phyloP scores from a whole-genome alignment of 2,329 filamentous ascomycete genomes.

The Cyanodermella asteris region DNA sequence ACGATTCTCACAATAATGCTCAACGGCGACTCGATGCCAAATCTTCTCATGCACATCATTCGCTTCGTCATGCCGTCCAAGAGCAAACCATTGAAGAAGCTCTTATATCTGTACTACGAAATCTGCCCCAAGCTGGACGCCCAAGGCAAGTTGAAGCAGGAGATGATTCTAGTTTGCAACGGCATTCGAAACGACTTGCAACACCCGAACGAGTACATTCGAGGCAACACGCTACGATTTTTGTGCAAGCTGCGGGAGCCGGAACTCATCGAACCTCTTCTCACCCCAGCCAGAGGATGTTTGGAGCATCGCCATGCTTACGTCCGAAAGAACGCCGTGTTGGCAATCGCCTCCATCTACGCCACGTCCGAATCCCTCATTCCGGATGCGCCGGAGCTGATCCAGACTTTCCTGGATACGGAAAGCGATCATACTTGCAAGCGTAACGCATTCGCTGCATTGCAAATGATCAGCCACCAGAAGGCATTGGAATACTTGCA shows the following conservation, averaged over 20 bases:
- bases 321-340: slow-evolving; percentile 94
- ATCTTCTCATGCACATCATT: slow-evolving; percentile 97
- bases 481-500: slow-evolving; percentile 76
- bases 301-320: slow-evolving; percentile 94
- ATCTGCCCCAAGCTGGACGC: slow-evolving; percentile 91
- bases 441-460: slow-evolving; percentile 84
- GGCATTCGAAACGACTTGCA: slow-evolving; percentile 95
- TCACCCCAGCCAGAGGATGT: slow-evolving; percentile 78
- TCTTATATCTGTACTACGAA: slow-evolving; percentile 98
- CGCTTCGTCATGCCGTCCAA: slow-evolving; percentile 99
- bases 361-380: slow-evolving; percentile 79
- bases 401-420: slow-evolving; percentile 68
- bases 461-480: slow-evolving; percentile 80
- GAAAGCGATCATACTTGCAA: slow-evolving; percentile 94
- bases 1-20: slow-evolving; percentile 92
- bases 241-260: slow-evolving; percentile 88
- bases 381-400: slow-evolving; percentile 82
- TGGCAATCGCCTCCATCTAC: slow-evolving; percentile 80
- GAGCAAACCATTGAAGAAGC: slow-evolving; percentile 89
- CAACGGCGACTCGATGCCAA: slow-evolving; percentile 88
- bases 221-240: slow-evolving; percentile 94
- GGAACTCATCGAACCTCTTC: slow-evolving; percentile 85
- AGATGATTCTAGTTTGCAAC: slow-evolving; percentile 99
- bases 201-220: slow-evolving; percentile 93
- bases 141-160: slow-evolving; percentile 88